Evolutionary conservation across 108 stramenopile species (phyloP), one percentile per base, ranked within the genome.

Genomic region (Pseudonitzschia pungens): DNA sequence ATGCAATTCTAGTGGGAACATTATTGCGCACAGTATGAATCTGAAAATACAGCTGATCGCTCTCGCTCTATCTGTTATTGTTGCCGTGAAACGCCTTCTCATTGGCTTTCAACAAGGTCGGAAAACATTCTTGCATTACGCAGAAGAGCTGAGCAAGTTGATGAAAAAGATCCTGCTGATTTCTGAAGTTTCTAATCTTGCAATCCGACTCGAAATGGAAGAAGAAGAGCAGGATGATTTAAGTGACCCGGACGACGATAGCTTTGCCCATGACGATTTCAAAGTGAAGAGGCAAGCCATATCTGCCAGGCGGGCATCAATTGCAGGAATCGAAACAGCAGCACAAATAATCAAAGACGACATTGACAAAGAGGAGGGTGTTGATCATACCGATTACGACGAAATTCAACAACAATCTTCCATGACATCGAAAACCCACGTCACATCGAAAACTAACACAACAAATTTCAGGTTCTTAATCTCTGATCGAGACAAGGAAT

Each of bases 41-140:
- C n/a, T 59, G n/a, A 28, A 63, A 20, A 33, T 89, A 29, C 50
- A 86, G 21, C 54, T 84, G n/a, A 20, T 82, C 3, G 79, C 81
- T 56, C 71, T 88, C 44, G 85, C 77, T 9, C 20, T 86, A 4
- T 56, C 71, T 0, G 15, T 80, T 36, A 71, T 80, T 29, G 87
- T 88, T 15, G 65, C 88, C 2, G 21, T 87, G 4, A 94, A 94
- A 66, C 75, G 92, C 63, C 68, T 90, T 31, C 71, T 77, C 69
- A 66, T 89, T 32, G 82, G 84, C 24, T 57, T 86, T 15, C 81
- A 80, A 26, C 77, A 86, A 21, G 88, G 88, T 42, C 70, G 75
- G 62, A 71, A 76, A 55, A 82, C 81, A 12, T 80, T 77, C 28
- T 56, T 63, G 42, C 73, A 80, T 57, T 88, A 86, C 58, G 81